Evolutionary conservation across 2,329 filamentous ascomycete species (phyloP), one percentile per base, ranked within the genome.

Genomic region (Venturiaceae sp.): DNA sequence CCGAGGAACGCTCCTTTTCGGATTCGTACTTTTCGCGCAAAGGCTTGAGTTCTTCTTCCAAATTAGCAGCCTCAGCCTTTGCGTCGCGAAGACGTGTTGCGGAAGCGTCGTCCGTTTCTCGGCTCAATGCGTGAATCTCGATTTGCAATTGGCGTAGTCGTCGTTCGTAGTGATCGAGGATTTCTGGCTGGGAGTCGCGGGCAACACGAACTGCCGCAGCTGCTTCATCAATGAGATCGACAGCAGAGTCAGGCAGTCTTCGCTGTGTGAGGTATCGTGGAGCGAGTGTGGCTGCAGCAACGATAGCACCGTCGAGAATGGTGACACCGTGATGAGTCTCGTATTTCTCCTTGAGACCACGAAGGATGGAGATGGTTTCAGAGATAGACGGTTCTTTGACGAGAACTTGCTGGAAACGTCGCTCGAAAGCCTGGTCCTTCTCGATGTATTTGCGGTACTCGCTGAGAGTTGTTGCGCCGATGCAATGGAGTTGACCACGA

Each of bases 391-490:
- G 94, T 71, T 99, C 94, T 76, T 96, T 96, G 71, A 97, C 92
- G 47, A 99, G 75, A 39, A 99, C 94, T 74, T 99, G 94, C 72
- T 99, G 94, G 81, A 99, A 99, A 72, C 94, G 89, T 74, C 94
- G 90, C 75, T 99, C 94, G 71, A 99, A 99, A 52, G 94, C 94
- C 50, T 90, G 88, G 67, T 99, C 94, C 75, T 99, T 99, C 73
- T 99, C 94, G 63, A 99, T 96, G 74, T 99, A 97, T 74, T 99
- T 99, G 68, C 94, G 85, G 75, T 99, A 99, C 72, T 99, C 94
- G 62, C 85, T 84, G 60, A 99, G 82, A 1, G 94, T 99, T 1
- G 94, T 99, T 5, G 94, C 94, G 72, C 94, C 94, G 63, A 99
- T 97, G 69, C 94, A 99, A 80, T 99, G 94, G 60, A 99, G 80